Conservation (phyloP, 208 protist genomes). For the Borovskyia barvae region DNA sequence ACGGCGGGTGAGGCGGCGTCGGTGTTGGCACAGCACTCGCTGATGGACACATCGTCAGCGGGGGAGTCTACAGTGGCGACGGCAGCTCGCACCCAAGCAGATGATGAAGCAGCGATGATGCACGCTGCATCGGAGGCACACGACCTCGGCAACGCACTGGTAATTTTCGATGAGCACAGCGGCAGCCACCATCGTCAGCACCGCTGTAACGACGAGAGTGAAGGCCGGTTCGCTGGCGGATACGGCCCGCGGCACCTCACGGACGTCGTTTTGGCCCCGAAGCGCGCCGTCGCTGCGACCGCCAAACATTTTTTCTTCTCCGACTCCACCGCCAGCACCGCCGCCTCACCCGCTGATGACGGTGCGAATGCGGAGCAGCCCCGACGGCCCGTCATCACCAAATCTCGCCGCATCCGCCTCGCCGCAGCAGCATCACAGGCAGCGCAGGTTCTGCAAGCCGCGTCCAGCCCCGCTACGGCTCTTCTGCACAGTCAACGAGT, state of each 20-base stretch:
- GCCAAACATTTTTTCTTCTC: background rate
- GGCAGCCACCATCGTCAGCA: background rate
- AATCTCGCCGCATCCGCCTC: constrained; percentile 46
- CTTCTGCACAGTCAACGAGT: constrained; percentile 48
- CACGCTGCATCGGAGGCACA: background rate
- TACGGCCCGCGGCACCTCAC: constrained; percentile 6
- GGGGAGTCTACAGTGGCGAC: no score
- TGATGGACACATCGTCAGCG: background rate
- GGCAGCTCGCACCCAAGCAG: background rate
- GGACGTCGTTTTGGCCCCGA: constrained; percentile 1
- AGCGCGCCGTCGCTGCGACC: background rate
- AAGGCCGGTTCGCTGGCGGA: constrained; percentile 14
- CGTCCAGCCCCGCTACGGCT: constrained; percentile 27
- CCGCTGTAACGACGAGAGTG: background rate
- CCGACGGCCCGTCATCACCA: constrained; percentile 34
- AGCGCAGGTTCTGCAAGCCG: constrained; percentile 24
- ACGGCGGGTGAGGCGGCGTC: background rate
- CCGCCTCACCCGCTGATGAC: background rate
- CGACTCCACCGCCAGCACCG: background rate
- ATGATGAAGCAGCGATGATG: background rate
- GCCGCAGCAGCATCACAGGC: constrained; percentile 30
- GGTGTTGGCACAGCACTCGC: constrained; percentile 8
- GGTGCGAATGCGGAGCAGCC: background rate
- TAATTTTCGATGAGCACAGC: constrained; percentile 1
- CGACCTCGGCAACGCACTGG: background rate